Evolutionary conservation across 2,329 filamentous ascomycete species (phyloP), one percentile per base, ranked within the genome.

Genomic region (Ambrosiella beaveri): DNA sequence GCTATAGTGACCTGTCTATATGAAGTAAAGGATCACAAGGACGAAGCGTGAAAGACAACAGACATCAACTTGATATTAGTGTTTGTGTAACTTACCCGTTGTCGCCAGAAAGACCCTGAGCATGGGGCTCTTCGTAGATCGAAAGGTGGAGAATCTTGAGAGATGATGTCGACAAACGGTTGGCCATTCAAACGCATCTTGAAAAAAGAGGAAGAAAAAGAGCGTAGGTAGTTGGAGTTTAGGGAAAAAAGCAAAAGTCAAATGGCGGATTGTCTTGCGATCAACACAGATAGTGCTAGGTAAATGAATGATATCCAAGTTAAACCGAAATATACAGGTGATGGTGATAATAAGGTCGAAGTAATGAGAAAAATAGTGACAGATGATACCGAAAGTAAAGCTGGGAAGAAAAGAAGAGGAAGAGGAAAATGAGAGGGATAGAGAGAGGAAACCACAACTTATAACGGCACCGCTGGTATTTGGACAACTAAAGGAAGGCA

Each of bases 141-240:
- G 50, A 50, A 15, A 60, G 41, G 40, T 60, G 58, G 36, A 58
- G 52, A 41, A 49, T 57, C 36, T 60, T 39, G 12, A 40, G 37
- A 41, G 59, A 57, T 19, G 41, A 27, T 36, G 56, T 17, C n/a
- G 54, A 51, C 27, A 55, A 36, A 40, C 54, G 54, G 13, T 58
- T 53, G 44, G 57, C 44, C 12, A 60, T 54, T 51, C 59, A 60
- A 53, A 49, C 38, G 19, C 59, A 60, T 60, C 45, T 36, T 54
- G 50, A 35, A 51, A 9, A 1, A 35, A 27, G 2, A 3, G 44
- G 44, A 15, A 15, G 44, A 11, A 12, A 13, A 27, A 12, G 17
- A 13, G 47, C 5, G 7, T 12, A 17, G 1, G 3, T 51, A 51
- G 8, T 15, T 27, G 35, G 19, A 17, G 27, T 54, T 8, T 15